Evolutionary conservation across 2,329 filamentous ascomycete species (phyloP).

Genomic region (Neonectria sp.): DNA sequence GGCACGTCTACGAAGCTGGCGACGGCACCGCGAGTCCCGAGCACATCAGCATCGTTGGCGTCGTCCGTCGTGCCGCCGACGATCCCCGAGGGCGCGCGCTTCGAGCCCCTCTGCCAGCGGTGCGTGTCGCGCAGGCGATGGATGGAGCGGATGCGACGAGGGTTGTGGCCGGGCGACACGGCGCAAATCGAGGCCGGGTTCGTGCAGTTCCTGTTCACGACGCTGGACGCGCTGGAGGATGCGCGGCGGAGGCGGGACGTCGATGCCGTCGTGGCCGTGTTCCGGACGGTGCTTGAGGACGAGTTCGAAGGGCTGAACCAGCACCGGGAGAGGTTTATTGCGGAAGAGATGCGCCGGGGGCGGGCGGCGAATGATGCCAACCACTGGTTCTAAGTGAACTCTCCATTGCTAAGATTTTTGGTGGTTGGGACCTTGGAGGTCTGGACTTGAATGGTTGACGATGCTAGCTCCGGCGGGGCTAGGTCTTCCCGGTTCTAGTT

Average conservation of each 20-base stretch:
- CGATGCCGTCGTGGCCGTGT: neutral
- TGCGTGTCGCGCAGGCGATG: conserved; percentile 33
- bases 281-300: conserved; percentile 23
- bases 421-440: neutral
- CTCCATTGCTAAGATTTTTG: too few species aligned
- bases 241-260: accelerated
- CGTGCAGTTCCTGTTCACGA: conserved; percentile 36
- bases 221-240: conserved; percentile 26
- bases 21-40: neutral
- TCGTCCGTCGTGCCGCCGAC: conserved; percentile 2
- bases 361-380: neutral
- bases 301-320: conserved; percentile 27
- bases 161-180: conserved; percentile 24
- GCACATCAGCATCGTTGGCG: neutral
- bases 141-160: conserved; percentile 7
- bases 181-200: conserved; percentile 33
- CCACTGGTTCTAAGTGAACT: conserved; percentile 18
- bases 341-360: neutral
- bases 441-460: neutral
- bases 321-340: conserved; percentile 14
- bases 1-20: neutral
- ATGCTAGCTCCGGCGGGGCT: neutral
- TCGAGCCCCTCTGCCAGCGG: conserved; percentile 18
- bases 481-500: neutral
- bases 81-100: neutral